phyloP scores from a whole-genome alignment of 768 basidiomycete species.

The Kwoniella sp. region DNA sequence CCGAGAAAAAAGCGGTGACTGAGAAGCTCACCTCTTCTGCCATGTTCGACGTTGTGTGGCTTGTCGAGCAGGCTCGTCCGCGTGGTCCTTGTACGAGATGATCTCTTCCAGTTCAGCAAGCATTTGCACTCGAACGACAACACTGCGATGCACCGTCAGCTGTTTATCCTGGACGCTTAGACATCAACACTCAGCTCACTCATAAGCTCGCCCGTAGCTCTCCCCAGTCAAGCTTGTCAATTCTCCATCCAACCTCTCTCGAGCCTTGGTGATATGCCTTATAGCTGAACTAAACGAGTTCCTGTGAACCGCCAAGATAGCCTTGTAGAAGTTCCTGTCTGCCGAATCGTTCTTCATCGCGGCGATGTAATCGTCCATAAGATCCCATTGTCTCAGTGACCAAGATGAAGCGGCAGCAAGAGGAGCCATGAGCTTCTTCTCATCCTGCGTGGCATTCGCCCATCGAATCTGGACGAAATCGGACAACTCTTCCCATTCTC shows the following conservation, averaged over 20 bases:
- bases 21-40: conserved; percentile 78
- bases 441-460: conserved; percentile 77
- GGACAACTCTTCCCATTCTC: conserved; percentile 93
- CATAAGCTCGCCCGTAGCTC: conserved; percentile 95
- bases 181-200: conserved; percentile 62
- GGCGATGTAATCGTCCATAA: conserved; percentile 94
- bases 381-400: conserved; percentile 95
- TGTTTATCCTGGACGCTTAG: background rate
- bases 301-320: conserved; percentile 92
- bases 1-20: background rate
- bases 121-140: conserved; percentile 97
- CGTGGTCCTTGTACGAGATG: conserved; percentile 89
- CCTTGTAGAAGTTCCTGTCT: conserved; percentile 92
- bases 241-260: conserved; percentile 88
- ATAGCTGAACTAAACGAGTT: conserved; percentile 92
- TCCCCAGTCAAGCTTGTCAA: conserved; percentile 89
- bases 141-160: conserved; percentile 61
- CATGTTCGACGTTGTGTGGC: conserved; percentile 88
- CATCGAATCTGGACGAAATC: conserved; percentile 84
- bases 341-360: conserved; percentile 91
- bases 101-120: conserved; percentile 97
- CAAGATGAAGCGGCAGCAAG: conserved; percentile 97
- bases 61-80: conserved; percentile 92
- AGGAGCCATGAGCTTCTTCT: conserved; percentile 87
- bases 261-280: conserved; percentile 84